Percentiles rank a stretch among this genome's conserved stretches.
Evolutionary conservation across 2,329 filamentous ascomycete genomes (phyloP).

Genomic region (Arthrocladium fulminans): DNA sequence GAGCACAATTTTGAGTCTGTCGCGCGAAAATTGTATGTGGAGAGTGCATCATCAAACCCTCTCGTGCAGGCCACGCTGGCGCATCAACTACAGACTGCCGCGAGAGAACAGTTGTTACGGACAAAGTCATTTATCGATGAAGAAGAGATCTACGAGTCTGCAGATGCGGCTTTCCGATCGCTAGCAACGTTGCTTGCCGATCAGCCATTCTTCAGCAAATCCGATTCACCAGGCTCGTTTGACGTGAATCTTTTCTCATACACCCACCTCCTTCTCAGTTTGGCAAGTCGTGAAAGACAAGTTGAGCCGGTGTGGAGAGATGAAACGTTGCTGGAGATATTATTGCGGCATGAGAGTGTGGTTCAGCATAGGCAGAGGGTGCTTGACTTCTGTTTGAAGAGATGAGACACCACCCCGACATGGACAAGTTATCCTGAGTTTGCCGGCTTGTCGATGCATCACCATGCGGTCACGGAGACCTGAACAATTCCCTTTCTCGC

Average conservation of each 20-base stretch:
- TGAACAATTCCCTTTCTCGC: too few species aligned
- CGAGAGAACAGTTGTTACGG: slow-evolving; percentile 64
- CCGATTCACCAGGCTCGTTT: slow-evolving; percentile 57
- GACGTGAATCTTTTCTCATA: slow-evolving; percentile 89
- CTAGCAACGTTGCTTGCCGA: slow-evolving; percentile 51
- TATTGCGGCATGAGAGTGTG: slow-evolving; percentile 54
- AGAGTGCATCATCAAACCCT: slow-evolving; percentile 48
- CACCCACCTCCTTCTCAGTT: slow-evolving; percentile 66
- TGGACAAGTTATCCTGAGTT: background rate
- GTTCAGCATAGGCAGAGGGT: slow-evolving; percentile 56
- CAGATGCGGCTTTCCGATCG: slow-evolving; percentile 54
- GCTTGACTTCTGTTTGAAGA: slow-evolving; percentile 35
- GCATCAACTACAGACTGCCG: slow-evolving; percentile 61
- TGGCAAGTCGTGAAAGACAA: background rate
- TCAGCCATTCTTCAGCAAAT: slow-evolving; percentile 54
- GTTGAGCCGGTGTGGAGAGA: slow-evolving; percentile 56
- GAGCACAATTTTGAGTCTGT: slow-evolving; percentile 56
- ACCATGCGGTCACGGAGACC: too few species aligned
- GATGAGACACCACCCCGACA: too few species aligned
- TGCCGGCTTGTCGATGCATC: background rate
- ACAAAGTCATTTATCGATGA: slow-evolving; percentile 46
- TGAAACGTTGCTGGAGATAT: slow-evolving; percentile 47
- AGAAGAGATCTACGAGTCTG: slow-evolving; percentile 51
- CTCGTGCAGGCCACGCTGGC: slow-evolving; percentile 57
- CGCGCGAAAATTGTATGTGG: slow-evolving; percentile 62